Percentiles rank a stretch among this genome's conserved stretches.
Evolutionary conservation across 23 red algal species (phyloP).

Genomic region (Gracilaria gracilis): DNA sequence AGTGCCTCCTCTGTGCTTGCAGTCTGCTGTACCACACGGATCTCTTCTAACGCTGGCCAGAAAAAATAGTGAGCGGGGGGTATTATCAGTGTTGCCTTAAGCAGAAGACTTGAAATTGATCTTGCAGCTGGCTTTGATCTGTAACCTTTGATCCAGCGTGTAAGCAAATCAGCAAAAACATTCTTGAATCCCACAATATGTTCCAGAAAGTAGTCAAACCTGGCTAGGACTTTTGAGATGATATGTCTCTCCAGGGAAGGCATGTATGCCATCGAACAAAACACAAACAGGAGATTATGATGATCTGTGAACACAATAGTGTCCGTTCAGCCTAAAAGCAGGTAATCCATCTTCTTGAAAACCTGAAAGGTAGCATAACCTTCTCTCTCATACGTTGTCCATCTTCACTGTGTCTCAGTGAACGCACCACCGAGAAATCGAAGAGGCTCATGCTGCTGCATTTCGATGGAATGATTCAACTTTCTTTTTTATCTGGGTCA

Average conservation of each 20-base stretch:
- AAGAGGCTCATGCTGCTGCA: constrained; percentile 11
- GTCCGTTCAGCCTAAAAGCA: background rate
- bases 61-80: no score
- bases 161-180: constrained; percentile 51
- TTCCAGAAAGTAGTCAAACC: constrained; percentile 33
- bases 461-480: background rate
- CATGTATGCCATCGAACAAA: constrained; percentile 8
- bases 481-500: background rate
- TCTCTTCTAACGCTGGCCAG: no score
- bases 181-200: constrained; percentile 21
- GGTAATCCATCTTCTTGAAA: constrained; percentile 12
- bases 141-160: constrained; percentile 36
- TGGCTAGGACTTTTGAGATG: constrained; percentile 40
- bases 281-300: constrained; percentile 45
- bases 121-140: background rate
- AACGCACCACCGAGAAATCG: background rate
- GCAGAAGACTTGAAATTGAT: no score
- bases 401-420: background rate
- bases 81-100: no score
- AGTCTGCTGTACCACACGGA: no score
- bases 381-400: constrained; percentile 30
- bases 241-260: constrained; percentile 23
- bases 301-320: no score
- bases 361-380: constrained; percentile 32
- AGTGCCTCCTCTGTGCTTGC: no score